Evolutionary conservation across 2,329 filamentous ascomycete species (phyloP).

Genomic region (Cladosporium sp.): DNA sequence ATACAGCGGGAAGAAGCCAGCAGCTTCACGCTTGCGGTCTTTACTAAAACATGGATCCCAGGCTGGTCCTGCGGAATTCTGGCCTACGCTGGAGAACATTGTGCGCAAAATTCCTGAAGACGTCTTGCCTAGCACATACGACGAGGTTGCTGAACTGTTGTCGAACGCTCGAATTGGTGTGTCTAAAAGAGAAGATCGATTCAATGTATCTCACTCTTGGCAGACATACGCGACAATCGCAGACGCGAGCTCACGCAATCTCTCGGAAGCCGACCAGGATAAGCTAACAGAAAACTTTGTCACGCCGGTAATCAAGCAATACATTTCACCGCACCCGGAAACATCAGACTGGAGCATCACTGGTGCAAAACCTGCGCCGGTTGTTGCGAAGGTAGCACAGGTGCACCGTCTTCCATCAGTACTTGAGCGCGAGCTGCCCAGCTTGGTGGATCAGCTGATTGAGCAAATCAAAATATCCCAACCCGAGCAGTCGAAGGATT

Average conservation of each 20-base stretch:
- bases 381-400: constrained; percentile 40
- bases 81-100: constrained; percentile 66
- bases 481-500: constrained; percentile 79
- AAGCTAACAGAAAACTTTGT: constrained; percentile 50
- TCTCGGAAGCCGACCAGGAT: constrained; percentile 47
- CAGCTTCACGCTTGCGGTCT: constrained; percentile 60
- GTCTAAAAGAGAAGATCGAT: constrained; percentile 70
- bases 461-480: constrained; percentile 70
- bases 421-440: constrained; percentile 61
- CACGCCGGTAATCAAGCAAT: constrained; percentile 55
- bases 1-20: constrained; percentile 59
- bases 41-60: constrained; percentile 86
- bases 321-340: constrained; percentile 50
- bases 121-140: constrained; percentile 54
- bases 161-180: constrained; percentile 71
- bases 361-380: constrained; percentile 42
- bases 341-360: constrained; percentile 54
- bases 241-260: constrained; percentile 35
- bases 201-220: constrained; percentile 71
- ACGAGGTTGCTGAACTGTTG: constrained; percentile 63
- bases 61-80: constrained; percentile 69
- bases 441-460: constrained; percentile 62
- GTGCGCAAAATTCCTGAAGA: constrained; percentile 57
- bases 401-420: constrained; percentile 34
- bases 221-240: constrained; percentile 69